A percentile compares a stretch with the other conserved stretches of the same genome.
phyloP scores from a whole-genome alignment of 2,329 filamentous ascomycete species.

The Aspergillus uvarum region DNA sequence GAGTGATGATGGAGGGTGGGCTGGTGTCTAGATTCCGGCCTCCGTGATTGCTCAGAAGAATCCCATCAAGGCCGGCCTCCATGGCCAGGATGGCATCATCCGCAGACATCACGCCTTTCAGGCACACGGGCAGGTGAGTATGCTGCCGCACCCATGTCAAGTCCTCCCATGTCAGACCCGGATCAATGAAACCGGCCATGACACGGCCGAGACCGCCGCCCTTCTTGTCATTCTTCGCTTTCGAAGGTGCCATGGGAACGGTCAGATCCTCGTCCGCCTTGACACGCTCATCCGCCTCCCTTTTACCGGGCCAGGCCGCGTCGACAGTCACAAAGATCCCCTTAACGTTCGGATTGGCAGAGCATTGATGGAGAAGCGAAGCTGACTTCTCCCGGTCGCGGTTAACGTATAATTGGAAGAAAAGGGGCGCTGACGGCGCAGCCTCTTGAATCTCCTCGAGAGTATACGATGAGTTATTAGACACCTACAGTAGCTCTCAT shows the following conservation, averaged over 20 bases:
- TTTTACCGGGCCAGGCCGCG: slow-evolving; percentile 55
- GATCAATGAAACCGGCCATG: slow-evolving; percentile 55
- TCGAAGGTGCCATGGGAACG: slow-evolving; percentile 46
- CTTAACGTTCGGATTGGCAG: slow-evolving; percentile 43
- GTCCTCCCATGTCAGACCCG: slow-evolving; percentile 54
- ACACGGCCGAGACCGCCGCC: slow-evolving; percentile 54
- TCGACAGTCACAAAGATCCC: slow-evolving; percentile 57
- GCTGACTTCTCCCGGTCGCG: slow-evolving; percentile 50
- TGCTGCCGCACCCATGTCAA: slow-evolving; percentile 53
- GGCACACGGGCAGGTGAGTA: slow-evolving; percentile 52
- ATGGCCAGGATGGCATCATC: slow-evolving; percentile 55
- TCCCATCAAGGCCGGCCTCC: slow-evolving; percentile 53
- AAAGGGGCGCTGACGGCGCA: slow-evolving; percentile 45
- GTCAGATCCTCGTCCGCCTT: slow-evolving; percentile 47
- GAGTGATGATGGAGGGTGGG: slow-evolving; percentile 51
- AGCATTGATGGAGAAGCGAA: slow-evolving; percentile 45
- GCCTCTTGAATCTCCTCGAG: slow-evolving; percentile 54
- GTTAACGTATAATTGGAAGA: slow-evolving; percentile 59
- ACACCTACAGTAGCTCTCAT: slow-evolving; percentile 41
- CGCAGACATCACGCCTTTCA: slow-evolving; percentile 59
- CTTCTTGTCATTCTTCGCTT: slow-evolving; percentile 52
- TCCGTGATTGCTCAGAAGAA: slow-evolving; percentile 60
- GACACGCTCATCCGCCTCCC: slow-evolving; percentile 58
- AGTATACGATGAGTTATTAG: slow-evolving; percentile 61
- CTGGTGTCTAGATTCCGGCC: slow-evolving; percentile 56